phyloP scores from a whole-genome alignment of 805 yeast genomes.

The Cyberlindnera mycetangii region DNA sequence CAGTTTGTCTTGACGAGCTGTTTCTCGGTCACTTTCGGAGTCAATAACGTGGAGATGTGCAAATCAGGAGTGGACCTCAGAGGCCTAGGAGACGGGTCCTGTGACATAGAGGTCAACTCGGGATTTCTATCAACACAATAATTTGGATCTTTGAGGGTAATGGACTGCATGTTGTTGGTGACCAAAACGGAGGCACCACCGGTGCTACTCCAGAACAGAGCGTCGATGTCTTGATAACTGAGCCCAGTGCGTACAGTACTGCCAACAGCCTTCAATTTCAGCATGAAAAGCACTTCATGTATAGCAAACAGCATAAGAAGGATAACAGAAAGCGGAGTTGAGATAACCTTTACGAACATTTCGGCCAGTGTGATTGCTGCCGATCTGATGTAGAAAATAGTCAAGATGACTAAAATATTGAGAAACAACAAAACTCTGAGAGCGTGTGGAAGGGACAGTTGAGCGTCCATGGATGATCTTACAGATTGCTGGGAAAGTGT shows the following conservation, averaged over 20 bases:
- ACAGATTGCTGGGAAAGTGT: no score
- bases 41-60: neutral
- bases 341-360: neutral
- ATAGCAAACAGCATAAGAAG: conserved; percentile 5
- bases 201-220: conserved; percentile 3
- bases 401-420: neutral
- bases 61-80: neutral
- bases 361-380: neutral
- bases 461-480: neutral
- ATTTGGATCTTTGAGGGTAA: neutral
- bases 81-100: neutral
- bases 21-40: neutral
- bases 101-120: neutral
- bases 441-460: neutral
- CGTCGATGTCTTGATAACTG: neutral
- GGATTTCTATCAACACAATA: neutral
- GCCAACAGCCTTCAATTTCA: neutral
- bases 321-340: conserved; percentile 6
- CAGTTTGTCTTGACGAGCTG: conserved; percentile 1
- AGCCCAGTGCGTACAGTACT: neutral
- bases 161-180: conserved; percentile 2
- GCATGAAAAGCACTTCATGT: conserved; percentile 2
- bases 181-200: neutral
- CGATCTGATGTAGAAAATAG: neutral
- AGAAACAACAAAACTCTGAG: neutral